These are phyloP conservation scores for Penicillium psychrofluorescens DNA, from an alignment of 495 filamentous ascomycete species.

Conservation along the genomic window DNA sequence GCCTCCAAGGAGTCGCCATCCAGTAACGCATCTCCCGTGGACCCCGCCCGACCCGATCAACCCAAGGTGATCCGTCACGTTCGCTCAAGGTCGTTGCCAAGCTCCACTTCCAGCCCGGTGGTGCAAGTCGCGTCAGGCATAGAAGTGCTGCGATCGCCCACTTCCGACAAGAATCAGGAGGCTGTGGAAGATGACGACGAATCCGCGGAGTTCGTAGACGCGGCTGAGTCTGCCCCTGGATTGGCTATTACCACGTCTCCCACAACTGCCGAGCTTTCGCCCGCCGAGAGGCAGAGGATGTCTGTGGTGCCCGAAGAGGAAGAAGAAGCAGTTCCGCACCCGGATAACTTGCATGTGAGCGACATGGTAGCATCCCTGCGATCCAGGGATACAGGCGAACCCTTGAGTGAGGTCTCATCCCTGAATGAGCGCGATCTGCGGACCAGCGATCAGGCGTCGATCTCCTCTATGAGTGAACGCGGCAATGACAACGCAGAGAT, in stretches of 20 bases:
- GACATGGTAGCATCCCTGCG: conserved; percentile 18
- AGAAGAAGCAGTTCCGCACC: conserved; percentile 7
- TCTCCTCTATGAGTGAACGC: conserved; percentile 16
- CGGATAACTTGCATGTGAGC: conserved; percentile 2
- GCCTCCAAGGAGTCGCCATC: conserved; percentile 28
- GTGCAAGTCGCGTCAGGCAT: conserved; percentile 9
- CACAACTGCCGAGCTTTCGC: conserved; percentile 2
- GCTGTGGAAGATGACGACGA: conserved; percentile 41
- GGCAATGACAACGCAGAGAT: conserved; percentile 19
- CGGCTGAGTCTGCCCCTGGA: conserved; percentile 13
- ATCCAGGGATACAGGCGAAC: background rate
- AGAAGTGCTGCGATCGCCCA: conserved; percentile 12
- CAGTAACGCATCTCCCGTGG: conserved; percentile 18
- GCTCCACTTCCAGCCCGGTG: conserved; percentile 18
- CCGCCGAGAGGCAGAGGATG: conserved; percentile 14
- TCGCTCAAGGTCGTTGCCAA: conserved; percentile 50
- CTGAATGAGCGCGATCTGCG: too few relatives aligned
- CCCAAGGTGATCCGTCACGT: conserved; percentile 28
- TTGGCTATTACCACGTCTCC: conserved; percentile 15
- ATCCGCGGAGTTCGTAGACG: conserved; percentile 21
- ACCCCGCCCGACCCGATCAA: conserved; percentile 18
- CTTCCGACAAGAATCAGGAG: conserved; percentile 25
- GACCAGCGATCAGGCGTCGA: background rate
- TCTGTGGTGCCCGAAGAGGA: conserved; percentile 19
- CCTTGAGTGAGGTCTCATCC: too few relatives aligned